A percentile compares a stretch with the other conserved stretches of the same genome.
These are phyloP conservation scores for Solanum virginianum DNA, from an alignment of 257 asterid genomes.

Conservation along the genomic window DNA sequence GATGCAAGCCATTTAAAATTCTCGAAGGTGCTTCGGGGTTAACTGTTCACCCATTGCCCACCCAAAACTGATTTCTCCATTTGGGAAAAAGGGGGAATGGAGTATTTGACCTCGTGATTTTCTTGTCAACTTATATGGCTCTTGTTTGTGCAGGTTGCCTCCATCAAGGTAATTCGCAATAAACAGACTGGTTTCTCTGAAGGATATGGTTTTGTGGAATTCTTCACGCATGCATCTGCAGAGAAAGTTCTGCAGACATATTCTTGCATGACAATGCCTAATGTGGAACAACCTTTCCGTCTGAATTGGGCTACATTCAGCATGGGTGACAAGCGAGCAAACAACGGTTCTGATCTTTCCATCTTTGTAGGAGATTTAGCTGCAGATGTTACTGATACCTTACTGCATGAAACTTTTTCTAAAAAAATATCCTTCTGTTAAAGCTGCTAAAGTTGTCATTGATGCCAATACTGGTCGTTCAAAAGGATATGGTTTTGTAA, in stretches of 20 bases:
- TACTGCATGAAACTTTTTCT: conserved; percentile 67
- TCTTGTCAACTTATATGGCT: background rate
- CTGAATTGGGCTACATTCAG: conserved; percentile 95
- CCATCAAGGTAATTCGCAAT: conserved; percentile 84
- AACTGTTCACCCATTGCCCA: background rate
- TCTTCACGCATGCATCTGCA: conserved; percentile 66
- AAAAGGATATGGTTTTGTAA: conserved; percentile 87
- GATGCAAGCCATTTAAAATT: background rate
- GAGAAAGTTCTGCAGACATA: conserved; percentile 70
- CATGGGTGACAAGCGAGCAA: conserved; percentile 80
- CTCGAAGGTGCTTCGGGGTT: background rate
- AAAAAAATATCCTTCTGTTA: conserved; percentile 67
- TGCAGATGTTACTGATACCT: conserved; percentile 77
- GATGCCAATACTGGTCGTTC: conserved; percentile 87
- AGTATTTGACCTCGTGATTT: background rate
- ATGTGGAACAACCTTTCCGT: conserved; percentile 72
- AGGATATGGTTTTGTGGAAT: conserved; percentile 95
- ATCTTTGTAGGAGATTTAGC: conserved; percentile 95
- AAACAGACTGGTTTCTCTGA: conserved; percentile 80
- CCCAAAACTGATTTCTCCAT: background rate
- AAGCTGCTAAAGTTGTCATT: conserved; percentile 83
- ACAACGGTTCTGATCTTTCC: conserved; percentile 72
- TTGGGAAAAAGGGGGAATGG: background rate
- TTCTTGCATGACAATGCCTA: conserved; percentile 61
- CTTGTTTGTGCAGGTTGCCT: conserved; percentile 47